Conservation (phyloP, 225 moss, liverwort and hornwort genomes). For the Physcomitrium patens region DNA sequence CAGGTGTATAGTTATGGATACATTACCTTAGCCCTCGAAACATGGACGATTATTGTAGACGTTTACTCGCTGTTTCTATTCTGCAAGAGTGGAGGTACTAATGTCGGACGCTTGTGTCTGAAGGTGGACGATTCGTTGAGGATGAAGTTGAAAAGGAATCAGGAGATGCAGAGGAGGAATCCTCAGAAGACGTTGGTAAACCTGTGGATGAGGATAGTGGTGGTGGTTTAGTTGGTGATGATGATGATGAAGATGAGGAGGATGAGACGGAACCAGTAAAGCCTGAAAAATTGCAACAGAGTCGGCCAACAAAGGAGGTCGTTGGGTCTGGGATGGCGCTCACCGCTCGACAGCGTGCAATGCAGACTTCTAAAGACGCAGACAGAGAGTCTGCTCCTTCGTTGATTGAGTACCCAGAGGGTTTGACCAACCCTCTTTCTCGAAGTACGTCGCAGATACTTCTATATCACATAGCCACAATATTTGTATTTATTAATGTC, state of each 20-base stretch:
- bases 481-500: not conserved
- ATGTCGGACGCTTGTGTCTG: constrained; percentile 23
- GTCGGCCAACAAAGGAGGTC: constrained; percentile 50
- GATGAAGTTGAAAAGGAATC: constrained; percentile 42
- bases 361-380: constrained; percentile 82
- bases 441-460: constrained; percentile 41
- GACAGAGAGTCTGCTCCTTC: constrained; percentile 71
- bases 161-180: constrained; percentile 41
- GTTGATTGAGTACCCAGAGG: constrained; percentile 92
- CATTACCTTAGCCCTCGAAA: not conserved
- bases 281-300: constrained; percentile 52
- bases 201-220: constrained; percentile 59
- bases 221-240: constrained; percentile 57
- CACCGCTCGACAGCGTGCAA: constrained; percentile 91
- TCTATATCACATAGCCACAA: not conserved
- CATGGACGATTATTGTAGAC: constrained; percentile 2
- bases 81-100: constrained; percentile 15
- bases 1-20: not conserved
- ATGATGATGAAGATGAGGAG: constrained; percentile 59
- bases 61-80: not conserved
- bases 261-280: constrained; percentile 47
- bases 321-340: constrained; percentile 52
- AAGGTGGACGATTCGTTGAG: constrained; percentile 42
- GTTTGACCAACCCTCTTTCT: constrained; percentile 59
- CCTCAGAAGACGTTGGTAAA: constrained; percentile 53